Conservation (phyloP, 169 alveolate genomes). For the Cryptosporidium sp. region DNA sequence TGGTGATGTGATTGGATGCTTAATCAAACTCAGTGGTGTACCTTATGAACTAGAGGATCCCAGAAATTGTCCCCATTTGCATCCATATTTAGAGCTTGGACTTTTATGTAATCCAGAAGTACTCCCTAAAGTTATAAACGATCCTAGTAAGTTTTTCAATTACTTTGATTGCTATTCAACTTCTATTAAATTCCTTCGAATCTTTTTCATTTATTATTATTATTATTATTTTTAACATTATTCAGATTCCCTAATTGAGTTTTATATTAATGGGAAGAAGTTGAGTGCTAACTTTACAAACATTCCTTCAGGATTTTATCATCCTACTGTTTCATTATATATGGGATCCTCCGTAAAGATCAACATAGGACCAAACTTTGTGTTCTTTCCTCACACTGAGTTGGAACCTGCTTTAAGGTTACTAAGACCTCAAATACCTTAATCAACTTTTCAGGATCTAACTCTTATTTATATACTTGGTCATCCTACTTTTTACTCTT, state of each 20-base stretch:
- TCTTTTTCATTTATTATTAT: not conserved
- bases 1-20: constrained; percentile 82
- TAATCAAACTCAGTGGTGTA: constrained; percentile 76
- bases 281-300: constrained; percentile 60
- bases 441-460: not conserved
- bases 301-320: constrained; percentile 83
- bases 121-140: constrained; percentile 35
- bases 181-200: not conserved
- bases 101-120: constrained; percentile 52
- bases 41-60: constrained; percentile 83
- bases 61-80: constrained; percentile 79
- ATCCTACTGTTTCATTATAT: constrained; percentile 84
- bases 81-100: constrained; percentile 82
- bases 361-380: constrained; percentile 84
- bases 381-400: constrained; percentile 77
- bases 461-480: not conserved
- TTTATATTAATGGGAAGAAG: constrained; percentile 83
- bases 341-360: constrained; percentile 84
- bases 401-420: not conserved
- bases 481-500: not conserved
- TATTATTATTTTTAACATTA: not conserved
- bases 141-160: constrained; percentile 29
- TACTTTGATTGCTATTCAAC: not conserved
- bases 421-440: constrained; percentile 23
- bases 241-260: constrained; percentile 77